Conservation (phyloP, 495 filamentous ascomycete genomes). For the Durotheca rogersii region DNA sequence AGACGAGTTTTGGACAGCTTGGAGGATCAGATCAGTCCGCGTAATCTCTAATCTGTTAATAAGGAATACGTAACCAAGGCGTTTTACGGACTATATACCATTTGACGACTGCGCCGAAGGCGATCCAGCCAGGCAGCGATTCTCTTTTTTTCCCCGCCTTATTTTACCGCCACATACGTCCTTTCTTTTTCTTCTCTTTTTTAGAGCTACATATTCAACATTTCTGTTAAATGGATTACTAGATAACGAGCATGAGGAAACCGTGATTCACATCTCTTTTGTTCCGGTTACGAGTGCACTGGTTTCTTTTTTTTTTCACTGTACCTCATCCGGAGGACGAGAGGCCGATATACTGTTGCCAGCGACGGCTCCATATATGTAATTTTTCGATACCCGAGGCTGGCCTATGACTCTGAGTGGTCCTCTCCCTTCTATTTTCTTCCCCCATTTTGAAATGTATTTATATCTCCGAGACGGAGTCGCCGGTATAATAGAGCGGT, state of each 20-base stretch:
- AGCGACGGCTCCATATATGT: slow-evolving; percentile 2
- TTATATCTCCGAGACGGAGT: slow-evolving; percentile 6
- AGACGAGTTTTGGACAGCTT: slow-evolving; percentile 67
- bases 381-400: slow-evolving; percentile 32
- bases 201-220: slow-evolving; percentile 3
- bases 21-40: slow-evolving; percentile 22
- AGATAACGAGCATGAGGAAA: slow-evolving; percentile 30
- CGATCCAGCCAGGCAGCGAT: slow-evolving; percentile 4
- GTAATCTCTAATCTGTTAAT: slow-evolving; percentile 22
- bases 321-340: too few relatives aligned
- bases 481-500: slow-evolving; percentile 14
- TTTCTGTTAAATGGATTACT: slow-evolving; percentile 18
- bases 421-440: too few relatives aligned
- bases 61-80: too few relatives aligned
- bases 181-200: slow-evolving; percentile 1
- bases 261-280: slow-evolving; percentile 5
- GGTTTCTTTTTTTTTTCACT: slow-evolving; percentile 1
- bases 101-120: slow-evolving; percentile 17
- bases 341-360: too few relatives aligned
- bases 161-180: neutral
- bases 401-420: neutral
- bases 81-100: slow-evolving; percentile 31
- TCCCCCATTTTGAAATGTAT: slow-evolving; percentile 23
- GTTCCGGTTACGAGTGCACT: neutral
- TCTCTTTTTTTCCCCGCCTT: neutral